These are phyloP conservation scores for Eimeria praecox DNA, from an alignment of 169 alveolate genomes.

Conservation along the genomic window DNA sequence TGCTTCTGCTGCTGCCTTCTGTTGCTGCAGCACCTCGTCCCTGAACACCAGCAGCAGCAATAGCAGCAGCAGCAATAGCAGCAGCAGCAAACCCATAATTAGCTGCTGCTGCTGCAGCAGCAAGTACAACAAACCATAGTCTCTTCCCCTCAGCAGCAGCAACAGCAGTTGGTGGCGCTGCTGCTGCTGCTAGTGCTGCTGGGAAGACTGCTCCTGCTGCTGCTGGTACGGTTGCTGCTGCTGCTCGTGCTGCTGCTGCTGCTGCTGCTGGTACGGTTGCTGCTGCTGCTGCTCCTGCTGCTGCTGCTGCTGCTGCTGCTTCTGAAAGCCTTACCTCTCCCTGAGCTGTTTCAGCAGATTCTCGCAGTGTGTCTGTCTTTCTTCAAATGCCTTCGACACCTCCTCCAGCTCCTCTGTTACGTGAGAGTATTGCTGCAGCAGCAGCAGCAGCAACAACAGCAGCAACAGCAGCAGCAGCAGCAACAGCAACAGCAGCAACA, in stretches of 20 bases:
- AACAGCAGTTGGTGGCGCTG: not conserved
- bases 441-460: conserved; percentile 47
- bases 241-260: not conserved
- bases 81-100: not conserved
- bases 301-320: conserved; percentile 9
- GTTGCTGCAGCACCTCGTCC: conserved; percentile 56
- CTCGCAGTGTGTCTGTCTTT: conserved; percentile 71
- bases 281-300: conserved; percentile 16
- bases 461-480: conserved; percentile 15
- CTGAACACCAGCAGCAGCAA: not conserved
- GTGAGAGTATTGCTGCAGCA: conserved; percentile 72
- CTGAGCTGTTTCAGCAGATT: conserved; percentile 45
- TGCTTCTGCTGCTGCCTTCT: conserved; percentile 65
- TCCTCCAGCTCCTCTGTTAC: conserved; percentile 78
- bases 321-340: conserved; percentile 45
- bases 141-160: conserved; percentile 36
- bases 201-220: not conserved
- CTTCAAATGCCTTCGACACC: conserved; percentile 77
- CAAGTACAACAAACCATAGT: conserved; percentile 25
- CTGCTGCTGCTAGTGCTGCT: not conserved
- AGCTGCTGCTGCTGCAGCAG: not conserved
- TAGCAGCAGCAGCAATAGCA: not conserved
- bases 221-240: not conserved
- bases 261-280: not conserved
- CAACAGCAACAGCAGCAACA: not conserved